Evolutionary conservation across 345 rosid species (phyloP), one percentile per base, ranked within the genome.

Genomic region (Brassica rapa): DNA sequence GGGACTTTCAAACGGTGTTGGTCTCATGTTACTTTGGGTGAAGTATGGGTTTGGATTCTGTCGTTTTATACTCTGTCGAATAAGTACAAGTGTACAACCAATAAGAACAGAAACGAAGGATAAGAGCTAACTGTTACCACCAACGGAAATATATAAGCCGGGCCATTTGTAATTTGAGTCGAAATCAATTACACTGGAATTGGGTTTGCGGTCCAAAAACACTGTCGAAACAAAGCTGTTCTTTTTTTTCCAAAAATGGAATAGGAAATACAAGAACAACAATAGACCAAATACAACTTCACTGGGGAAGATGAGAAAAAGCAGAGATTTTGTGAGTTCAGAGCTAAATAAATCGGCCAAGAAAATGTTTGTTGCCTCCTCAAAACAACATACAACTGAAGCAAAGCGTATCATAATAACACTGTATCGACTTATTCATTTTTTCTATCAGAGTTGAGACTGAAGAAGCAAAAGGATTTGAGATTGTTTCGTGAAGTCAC

Each of bases 351-450:
- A 65, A 16, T 35, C 10, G 71, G 71, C 21, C 2, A 69, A 30
- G 74, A 69, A 14, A 25, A 37, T 21, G 1, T 49, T 19, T 64
- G 72, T 53, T 53, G 24, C 24, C 23, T 53, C 10, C 59, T 53
- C 59, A 53, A 53, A 10, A 53, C 59, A 53, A 53, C 59, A 53
- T 16, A 53, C 59, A 53, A 53, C 56, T 49, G 19, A 79, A 59
- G 25, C 8, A 30, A 73, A 67, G 70, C 4, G 82, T 60, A 66
- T 72, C 77, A 60, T 15, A 33, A 59, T 24, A 14, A 49, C 6
- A 59, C 30, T 25, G 64, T 61, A 72, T 14, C 66, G 65, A 32
- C 46, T 49, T 79, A 79, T 79, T 79, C 74, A 79, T 33, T 25
- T 14, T 12, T 4, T 14, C 29, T 3, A 3, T 73, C 66, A 9